phyloP scores from a whole-genome alignment of 2,329 filamentous ascomycete species.

The Hypomyces perniciosus region DNA sequence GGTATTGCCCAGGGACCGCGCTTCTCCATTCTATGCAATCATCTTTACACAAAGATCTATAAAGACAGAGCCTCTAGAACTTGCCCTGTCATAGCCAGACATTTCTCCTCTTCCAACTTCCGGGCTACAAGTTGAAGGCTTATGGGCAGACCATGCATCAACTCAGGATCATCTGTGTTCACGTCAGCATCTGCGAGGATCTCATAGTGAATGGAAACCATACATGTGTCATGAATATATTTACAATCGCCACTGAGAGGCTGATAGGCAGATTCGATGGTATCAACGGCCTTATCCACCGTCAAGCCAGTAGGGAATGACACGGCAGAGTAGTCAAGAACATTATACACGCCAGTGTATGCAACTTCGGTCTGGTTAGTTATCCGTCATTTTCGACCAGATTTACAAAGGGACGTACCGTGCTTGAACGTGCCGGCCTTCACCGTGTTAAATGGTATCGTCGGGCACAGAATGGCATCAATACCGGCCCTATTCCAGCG shows the following conservation, averaged over 20 bases:
- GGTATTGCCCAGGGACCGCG: not conserved
- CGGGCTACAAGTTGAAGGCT: slow-evolving; percentile 39
- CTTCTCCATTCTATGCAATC: not conserved
- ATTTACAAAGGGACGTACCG: slow-evolving; percentile 22
- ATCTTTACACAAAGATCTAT: not conserved
- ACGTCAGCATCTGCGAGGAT: not conserved
- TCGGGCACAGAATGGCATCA: slow-evolving; percentile 58
- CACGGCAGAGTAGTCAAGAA: slow-evolving; percentile 42
- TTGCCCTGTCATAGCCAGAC: slow-evolving; percentile 26
- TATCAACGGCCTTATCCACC: slow-evolving; percentile 36
- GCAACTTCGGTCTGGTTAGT: slow-evolving; percentile 29
- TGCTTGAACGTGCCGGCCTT: slow-evolving; percentile 40
- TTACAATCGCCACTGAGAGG: slow-evolving; percentile 33
- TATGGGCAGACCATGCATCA: slow-evolving; percentile 37
- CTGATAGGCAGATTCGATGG: slow-evolving; percentile 22
- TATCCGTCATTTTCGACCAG: not conserved
- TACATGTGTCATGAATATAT: slow-evolving; percentile 37
- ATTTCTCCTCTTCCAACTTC: slow-evolving; percentile 37
- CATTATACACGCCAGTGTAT: slow-evolving; percentile 45
- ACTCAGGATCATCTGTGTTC: slow-evolving; percentile 31
- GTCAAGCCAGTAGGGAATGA: slow-evolving; percentile 40
- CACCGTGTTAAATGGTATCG: slow-evolving; percentile 38
- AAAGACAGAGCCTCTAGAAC: slow-evolving; percentile 19
- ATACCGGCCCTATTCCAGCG: slow-evolving; percentile 43
- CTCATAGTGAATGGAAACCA: slow-evolving; percentile 18